phyloP scores from a whole-genome alignment of 1,284 basidiomycete genomes.

The Fistulinella cinereoalba region DNA sequence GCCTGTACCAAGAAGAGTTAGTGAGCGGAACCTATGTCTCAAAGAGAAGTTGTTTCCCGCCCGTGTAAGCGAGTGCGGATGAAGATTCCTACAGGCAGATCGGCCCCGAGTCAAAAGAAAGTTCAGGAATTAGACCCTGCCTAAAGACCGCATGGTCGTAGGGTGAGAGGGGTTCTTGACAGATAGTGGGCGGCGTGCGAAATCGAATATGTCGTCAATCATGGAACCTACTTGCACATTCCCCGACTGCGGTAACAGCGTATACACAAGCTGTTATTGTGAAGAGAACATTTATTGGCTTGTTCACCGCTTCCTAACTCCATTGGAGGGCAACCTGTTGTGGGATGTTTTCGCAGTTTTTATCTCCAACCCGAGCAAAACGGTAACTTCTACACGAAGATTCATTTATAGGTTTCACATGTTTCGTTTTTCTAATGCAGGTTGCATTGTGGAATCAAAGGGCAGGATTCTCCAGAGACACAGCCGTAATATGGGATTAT shows the following conservation, averaged over 20 bases:
- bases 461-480: slow-evolving; percentile 33
- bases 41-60: background rate
- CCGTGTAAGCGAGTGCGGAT: background rate
- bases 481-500: slow-evolving; percentile 70
- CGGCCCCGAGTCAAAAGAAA: slow-evolving; percentile 9
- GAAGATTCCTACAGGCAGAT: background rate
- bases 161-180: background rate
- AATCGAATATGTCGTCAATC: slow-evolving; percentile 14
- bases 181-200: slow-evolving; percentile 17
- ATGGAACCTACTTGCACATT: slow-evolving; percentile 16
- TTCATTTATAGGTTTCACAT: slow-evolving; percentile 5
- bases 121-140: slow-evolving; percentile 7
- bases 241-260: slow-evolving; percentile 15
- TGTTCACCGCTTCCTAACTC: slow-evolving; percentile 41
- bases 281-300: slow-evolving; percentile 75
- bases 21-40: slow-evolving; percentile 4
- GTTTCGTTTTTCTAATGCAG: slow-evolving; percentile 34
- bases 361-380: slow-evolving; percentile 60
- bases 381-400: slow-evolving; percentile 40
- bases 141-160: background rate
- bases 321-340: slow-evolving; percentile 23
- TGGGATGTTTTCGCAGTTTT: slow-evolving; percentile 61
- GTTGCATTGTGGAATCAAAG: slow-evolving; percentile 66
- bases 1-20: background rate
- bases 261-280: slow-evolving; percentile 44